Conservation (phyloP, 441 rosid species). For the Viola pubescens region DNA sequence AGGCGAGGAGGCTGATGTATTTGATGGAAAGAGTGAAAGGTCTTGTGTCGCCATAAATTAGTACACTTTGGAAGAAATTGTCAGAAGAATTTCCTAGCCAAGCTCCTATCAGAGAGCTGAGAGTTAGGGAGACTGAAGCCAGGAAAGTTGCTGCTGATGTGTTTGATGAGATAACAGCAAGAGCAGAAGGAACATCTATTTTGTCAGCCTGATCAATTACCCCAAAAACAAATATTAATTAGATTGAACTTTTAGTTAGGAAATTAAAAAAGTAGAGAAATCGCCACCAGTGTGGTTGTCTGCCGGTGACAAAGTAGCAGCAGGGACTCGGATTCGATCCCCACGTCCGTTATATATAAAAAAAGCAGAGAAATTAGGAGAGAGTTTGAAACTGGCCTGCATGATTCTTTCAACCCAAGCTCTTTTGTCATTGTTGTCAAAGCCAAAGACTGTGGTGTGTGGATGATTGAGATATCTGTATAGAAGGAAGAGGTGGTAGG, state of each 20-base stretch:
- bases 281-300: too few species aligned
- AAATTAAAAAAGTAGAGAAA: too few species aligned
- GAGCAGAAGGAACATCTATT: not conserved
- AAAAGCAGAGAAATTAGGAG: not conserved
- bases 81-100: constrained; percentile 51
- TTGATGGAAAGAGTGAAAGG: constrained; percentile 54
- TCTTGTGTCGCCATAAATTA: constrained; percentile 26
- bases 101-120: constrained; percentile 68
- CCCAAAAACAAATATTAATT: not conserved
- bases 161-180: not conserved
- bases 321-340: not conserved
- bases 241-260: not conserved
- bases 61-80: constrained; percentile 19
- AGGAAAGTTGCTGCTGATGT: constrained; percentile 1
- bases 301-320: too few species aligned
- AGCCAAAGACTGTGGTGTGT: constrained; percentile 31
- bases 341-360: not conserved
- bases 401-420: constrained; percentile 35
- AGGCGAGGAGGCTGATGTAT: constrained; percentile 49
- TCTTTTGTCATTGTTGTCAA: constrained; percentile 26
- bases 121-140: constrained; percentile 32
- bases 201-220: not conserved
- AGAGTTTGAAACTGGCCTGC: constrained; percentile 20
- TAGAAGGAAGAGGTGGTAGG: constrained; percentile 26
- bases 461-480: constrained; percentile 25